Conservation (phyloP, 148 eudicot genomes). For the Arbutus unedo region DNA sequence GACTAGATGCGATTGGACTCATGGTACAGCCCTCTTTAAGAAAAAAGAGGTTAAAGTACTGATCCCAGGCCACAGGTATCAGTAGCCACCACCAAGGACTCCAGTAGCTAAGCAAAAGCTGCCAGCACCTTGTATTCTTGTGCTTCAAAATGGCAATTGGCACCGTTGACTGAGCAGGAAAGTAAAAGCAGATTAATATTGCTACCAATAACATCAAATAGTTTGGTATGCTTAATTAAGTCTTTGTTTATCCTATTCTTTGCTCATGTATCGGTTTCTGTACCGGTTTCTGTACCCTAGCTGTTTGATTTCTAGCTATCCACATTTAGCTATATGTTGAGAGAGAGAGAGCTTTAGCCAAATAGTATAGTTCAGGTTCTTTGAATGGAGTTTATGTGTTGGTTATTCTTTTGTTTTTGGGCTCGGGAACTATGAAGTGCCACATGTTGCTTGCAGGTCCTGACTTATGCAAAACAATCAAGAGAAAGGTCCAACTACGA, state of each 20-base stretch:
- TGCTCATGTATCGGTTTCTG: background rate
- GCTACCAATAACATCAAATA: background rate
- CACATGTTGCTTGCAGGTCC: conserved; percentile 47
- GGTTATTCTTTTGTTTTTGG: conserved; percentile 3
- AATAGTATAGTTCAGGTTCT: background rate
- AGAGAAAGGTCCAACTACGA: conserved; percentile 93
- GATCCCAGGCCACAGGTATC: background rate
- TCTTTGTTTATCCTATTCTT: background rate
- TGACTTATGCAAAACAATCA: conserved; percentile 93
- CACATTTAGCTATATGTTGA: background rate
- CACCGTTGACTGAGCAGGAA: background rate
- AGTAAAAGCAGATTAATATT: background rate
- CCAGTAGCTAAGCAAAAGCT: background rate
- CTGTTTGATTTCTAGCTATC: background rate
- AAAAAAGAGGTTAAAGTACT: background rate
- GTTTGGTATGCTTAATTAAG: background rate
- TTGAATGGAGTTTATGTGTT: background rate
- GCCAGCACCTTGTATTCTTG: conserved; percentile 3
- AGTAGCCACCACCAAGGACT: background rate
- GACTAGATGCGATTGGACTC: background rate
- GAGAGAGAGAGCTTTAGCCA: background rate
- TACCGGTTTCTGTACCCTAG: background rate
- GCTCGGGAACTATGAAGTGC: conserved; percentile 12
- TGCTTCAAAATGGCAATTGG: background rate
- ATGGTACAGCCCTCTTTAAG: background rate